phyloP scores from a whole-genome alignment of 106 monocot species.

The Dioscorea zingiberensis region DNA sequence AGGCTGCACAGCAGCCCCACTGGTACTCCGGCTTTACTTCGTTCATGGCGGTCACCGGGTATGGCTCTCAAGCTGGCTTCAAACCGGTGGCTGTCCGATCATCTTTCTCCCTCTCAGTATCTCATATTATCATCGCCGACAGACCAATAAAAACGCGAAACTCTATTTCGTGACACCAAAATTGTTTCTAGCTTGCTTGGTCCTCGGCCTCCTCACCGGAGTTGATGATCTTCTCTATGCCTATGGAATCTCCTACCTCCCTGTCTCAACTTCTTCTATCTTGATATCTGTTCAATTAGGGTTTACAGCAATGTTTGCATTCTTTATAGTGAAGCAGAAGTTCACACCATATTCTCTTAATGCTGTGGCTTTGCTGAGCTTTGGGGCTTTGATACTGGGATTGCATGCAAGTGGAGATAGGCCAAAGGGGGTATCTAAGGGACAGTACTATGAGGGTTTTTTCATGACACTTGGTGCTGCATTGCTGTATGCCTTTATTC shows the following conservation, averaged over 20 bases:
- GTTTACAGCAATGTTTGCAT: conserved; percentile 40
- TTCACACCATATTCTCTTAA: conserved; percentile 51
- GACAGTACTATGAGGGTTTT: conserved; percentile 36
- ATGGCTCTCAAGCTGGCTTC: conserved; percentile 4
- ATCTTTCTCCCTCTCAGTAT: background rate
- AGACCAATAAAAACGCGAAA: background rate
- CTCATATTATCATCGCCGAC: conserved; percentile 1
- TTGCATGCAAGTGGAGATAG: conserved; percentile 28
- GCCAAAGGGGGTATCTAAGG: conserved; percentile 31
- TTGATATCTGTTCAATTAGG: conserved; percentile 38
- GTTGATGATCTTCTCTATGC: conserved; percentile 7
- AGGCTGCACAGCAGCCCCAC: background rate
- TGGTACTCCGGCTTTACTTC: conserved; percentile 2
- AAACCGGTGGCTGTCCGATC: background rate
- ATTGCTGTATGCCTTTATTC: conserved; percentile 10
- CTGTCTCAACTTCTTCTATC: conserved; percentile 35
- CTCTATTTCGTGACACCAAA: background rate
- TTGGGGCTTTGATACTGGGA: conserved; percentile 46
- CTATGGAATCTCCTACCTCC: background rate
- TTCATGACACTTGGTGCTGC: conserved; percentile 40
- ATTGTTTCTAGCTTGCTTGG: background rate
- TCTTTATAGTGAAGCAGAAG: conserved; percentile 41
- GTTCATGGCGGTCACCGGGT: background rate
- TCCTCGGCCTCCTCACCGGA: conserved; percentile 1
- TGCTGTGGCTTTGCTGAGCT: conserved; percentile 33